Percentiles rank a stretch among this genome's conserved stretches.
These are phyloP conservation scores for Paramecium octaurelia DNA, from an alignment of 73 alveolate species.

Conservation along the genomic window DNA sequence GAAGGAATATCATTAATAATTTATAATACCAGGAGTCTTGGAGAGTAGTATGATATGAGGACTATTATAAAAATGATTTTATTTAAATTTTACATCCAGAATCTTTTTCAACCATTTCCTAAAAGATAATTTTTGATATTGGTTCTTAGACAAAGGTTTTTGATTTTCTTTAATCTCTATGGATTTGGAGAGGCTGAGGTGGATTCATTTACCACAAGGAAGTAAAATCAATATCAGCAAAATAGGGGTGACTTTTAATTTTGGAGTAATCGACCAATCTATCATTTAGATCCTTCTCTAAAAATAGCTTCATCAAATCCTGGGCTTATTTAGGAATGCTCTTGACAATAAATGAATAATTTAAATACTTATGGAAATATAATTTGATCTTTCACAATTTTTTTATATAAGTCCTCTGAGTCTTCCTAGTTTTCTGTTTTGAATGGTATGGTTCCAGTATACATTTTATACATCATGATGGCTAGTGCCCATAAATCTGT, in stretches of 20 bases:
- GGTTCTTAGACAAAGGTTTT: not conserved
- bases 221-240: not conserved
- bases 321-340: not conserved
- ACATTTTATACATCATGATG: slow-evolving; percentile 63
- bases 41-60: not conserved
- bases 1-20: not conserved
- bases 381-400: not conserved
- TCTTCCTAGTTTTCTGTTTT: slow-evolving; percentile 49
- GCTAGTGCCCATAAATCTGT: slow-evolving; percentile 84
- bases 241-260: not conserved
- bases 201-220: not conserved
- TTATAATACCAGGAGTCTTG: not conserved
- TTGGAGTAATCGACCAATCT: not conserved
- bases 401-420: not conserved
- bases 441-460: slow-evolving; percentile 74
- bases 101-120: slow-evolving; percentile 29
- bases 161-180: not conserved
- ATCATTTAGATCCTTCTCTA: not conserved
- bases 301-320: not conserved
- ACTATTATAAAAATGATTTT: not conserved
- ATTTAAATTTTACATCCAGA: slow-evolving; percentile 9
- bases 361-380: not conserved
- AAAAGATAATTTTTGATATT: not conserved
- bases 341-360: not conserved
- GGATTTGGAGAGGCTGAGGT: not conserved